Percentiles rank a stretch among this genome's conserved stretches.
Conservation (phyloP, 257 asterid genomes). For the Solanum habrochaites region DNA sequence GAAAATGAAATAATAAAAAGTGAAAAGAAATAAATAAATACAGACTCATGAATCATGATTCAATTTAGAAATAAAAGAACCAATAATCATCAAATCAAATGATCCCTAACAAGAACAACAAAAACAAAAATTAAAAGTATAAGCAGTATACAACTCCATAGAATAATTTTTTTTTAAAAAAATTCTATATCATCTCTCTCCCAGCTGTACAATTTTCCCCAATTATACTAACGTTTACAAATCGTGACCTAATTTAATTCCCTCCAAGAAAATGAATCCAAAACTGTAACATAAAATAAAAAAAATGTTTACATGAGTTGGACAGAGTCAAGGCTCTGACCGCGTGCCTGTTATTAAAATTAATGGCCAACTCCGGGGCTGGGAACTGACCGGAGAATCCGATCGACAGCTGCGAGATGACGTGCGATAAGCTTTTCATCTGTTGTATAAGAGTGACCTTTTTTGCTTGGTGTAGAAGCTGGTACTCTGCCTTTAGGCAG, state of each 20-base stretch:
- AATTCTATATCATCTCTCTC: neutral
- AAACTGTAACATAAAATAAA: neutral
- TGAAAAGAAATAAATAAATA: neutral
- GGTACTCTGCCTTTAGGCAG: constrained; percentile 41
- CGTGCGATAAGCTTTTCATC: constrained; percentile 33
- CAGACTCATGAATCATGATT: neutral
- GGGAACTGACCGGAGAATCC: constrained; percentile 49
- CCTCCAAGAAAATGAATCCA: neutral
- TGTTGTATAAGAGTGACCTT: constrained; percentile 24
- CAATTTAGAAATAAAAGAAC: neutral
- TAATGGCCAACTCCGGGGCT: constrained; percentile 57
- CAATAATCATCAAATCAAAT: neutral
- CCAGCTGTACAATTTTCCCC: neutral
- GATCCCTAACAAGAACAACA: neutral
- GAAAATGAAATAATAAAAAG: too few relatives aligned
- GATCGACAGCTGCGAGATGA: constrained; percentile 31
- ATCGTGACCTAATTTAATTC: neutral
- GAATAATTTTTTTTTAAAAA: neutral
- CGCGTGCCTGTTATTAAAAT: neutral
- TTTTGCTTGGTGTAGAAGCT: constrained; percentile 37
- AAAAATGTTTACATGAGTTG: neutral
- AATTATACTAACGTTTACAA: neutral
- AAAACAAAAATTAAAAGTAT: neutral
- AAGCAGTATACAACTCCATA: neutral
- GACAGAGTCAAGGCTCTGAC: neutral